phyloP scores from a whole-genome alignment of 345 rosid species.

The rapeseed (Brassica napus) region Da-Ae NC_063436.1:20707501-20708000 shows the following conservation, averaged over 20 bases:
- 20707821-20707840: conserved; percentile 61
- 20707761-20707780: not conserved
- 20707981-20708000: conserved; percentile 94
- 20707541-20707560: conserved; percentile 74
- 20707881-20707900: conserved; percentile 57
- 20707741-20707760: not conserved
- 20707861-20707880: conserved; percentile 56
- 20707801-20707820: conserved; percentile 49
- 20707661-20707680: conserved; percentile 74
- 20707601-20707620: not conserved
- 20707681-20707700: conserved; percentile 61
- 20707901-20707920: not conserved
- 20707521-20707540: conserved; percentile 59
- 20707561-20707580: conserved; percentile 82
- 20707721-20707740: conserved; percentile 63
- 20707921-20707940: conserved; percentile 1
- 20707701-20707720: conserved; percentile 62
- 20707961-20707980: conserved; percentile 49
- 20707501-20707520: conserved; percentile 71
- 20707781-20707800: not conserved
- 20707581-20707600: not conserved
- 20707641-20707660: conserved; percentile 54
- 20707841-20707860: conserved; percentile 74
- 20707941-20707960: not conserved
- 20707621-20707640: not conserved